A percentile compares a stretch with the other conserved stretches of the same genome.
Conservation (phyloP, 169 alveolate genomes). For the Plasmodium gallinaceum region DNA sequence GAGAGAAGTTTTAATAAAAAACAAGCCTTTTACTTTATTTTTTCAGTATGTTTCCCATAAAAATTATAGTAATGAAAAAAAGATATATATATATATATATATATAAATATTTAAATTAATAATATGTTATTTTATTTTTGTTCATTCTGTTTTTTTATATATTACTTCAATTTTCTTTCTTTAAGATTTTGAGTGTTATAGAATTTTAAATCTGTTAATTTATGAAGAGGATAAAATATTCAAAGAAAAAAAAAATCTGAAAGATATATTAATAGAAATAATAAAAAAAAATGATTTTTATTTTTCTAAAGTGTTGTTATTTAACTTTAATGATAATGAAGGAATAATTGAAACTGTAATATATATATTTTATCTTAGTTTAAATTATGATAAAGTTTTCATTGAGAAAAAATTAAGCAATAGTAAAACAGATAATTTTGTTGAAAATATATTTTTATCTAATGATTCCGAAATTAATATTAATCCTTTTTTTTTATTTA, state of each 20-base stretch:
- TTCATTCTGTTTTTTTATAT: neutral
- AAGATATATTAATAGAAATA: constrained; percentile 57
- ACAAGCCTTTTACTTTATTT: constrained; percentile 54
- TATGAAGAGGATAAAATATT: constrained; percentile 34
- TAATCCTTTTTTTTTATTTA: constrained; percentile 62
- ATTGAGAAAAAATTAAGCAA: constrained; percentile 43
- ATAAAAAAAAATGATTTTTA: constrained; percentile 59
- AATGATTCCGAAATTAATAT: constrained; percentile 36
- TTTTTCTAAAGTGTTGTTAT: constrained; percentile 52
- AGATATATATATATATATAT: neutral
- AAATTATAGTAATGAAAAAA: constrained; percentile 32
- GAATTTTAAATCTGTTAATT: constrained; percentile 57
- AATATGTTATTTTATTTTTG: neutral
- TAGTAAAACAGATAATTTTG: constrained; percentile 48
- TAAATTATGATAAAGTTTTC: constrained; percentile 46
- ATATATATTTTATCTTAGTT: constrained; percentile 53
- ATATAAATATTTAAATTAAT: neutral
- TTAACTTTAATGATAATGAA: constrained; percentile 73
- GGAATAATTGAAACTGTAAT: constrained; percentile 68
- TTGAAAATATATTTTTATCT: constrained; percentile 42
- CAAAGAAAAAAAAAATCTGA: constrained; percentile 11
- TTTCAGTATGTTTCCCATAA: constrained; percentile 50
- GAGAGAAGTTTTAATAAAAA: constrained; percentile 43
- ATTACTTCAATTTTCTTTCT: no score
- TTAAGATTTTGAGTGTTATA: constrained; percentile 42